Evolutionary conservation across 2,329 filamentous ascomycete genomes (phyloP).

Genomic region (Xylaria polymorpha): DNA sequence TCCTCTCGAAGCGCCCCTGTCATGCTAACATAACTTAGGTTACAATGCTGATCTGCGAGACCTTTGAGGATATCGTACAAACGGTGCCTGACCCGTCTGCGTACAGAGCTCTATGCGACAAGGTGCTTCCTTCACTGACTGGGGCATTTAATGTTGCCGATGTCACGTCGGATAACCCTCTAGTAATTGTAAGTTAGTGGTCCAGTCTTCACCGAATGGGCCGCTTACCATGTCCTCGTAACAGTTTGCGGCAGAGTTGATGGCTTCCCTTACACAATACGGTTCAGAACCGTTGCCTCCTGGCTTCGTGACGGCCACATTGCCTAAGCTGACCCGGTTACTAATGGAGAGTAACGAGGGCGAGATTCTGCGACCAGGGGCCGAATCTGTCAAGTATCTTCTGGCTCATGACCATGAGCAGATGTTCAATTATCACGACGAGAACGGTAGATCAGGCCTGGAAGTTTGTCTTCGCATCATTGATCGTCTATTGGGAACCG

Average conservation of each 20-base stretch:
- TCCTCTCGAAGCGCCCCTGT: neutral
- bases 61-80: constrained; percentile 87
- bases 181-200: constrained; percentile 73
- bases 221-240: constrained; percentile 40
- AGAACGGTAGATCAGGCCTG: constrained; percentile 81
- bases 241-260: constrained; percentile 82
- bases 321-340: constrained; percentile 87
- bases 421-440: constrained; percentile 87
- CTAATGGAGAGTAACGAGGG: constrained; percentile 87
- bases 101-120: constrained; percentile 83
- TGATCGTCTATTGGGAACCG: constrained; percentile 84
- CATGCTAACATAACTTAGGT: constrained; percentile 56
- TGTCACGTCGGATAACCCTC: constrained; percentile 83
- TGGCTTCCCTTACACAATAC: constrained; percentile 83
- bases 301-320: constrained; percentile 84
- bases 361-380: constrained; percentile 87
- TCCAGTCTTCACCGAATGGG: neutral
- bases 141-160: constrained; percentile 90
- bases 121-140: constrained; percentile 87
- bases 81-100: constrained; percentile 73
- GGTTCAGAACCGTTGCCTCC: constrained; percentile 86
- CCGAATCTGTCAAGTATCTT: constrained; percentile 88
- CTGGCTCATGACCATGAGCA: constrained; percentile 90
- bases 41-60: constrained; percentile 86
- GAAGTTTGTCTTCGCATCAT: constrained; percentile 93